These are phyloP conservation scores for Debaryomyces coudertii DNA, from an alignment of 1,139 yeast species.

Conservation along the genomic window DNA sequence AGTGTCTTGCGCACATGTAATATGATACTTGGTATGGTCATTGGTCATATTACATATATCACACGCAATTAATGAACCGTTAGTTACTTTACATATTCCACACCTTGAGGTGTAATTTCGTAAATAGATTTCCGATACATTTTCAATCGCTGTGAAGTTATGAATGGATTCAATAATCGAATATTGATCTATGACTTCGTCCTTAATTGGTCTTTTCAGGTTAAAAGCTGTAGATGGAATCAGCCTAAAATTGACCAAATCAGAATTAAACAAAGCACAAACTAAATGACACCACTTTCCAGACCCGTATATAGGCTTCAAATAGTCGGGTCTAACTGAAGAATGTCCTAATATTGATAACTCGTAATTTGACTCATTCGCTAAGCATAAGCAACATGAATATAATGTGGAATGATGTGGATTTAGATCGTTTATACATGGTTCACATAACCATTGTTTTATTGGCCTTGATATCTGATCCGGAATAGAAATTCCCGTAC, in stretches of 20 bases:
- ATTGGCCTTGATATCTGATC: constrained; percentile 27
- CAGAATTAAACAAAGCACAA: constrained; percentile 63
- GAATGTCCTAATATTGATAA: constrained; percentile 45
- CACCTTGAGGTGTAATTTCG: constrained; percentile 24
- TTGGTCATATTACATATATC: constrained; percentile 25
- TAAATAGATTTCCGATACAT: constrained; percentile 33
- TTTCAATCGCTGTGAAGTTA: constrained; percentile 29
- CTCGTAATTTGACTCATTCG: constrained; percentile 52
- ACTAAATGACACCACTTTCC: constrained; percentile 82
- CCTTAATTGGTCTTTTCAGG: constrained; percentile 14
- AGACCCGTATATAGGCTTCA: constrained; percentile 64
- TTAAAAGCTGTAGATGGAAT: constrained; percentile 9
- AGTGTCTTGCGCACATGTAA: constrained; percentile 67
- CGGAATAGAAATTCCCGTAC: constrained; percentile 59
- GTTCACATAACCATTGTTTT: constrained; percentile 78
- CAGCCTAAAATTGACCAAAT: constrained; percentile 25
- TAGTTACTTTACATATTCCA: constrained; percentile 34
- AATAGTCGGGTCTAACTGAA: constrained; percentile 58
- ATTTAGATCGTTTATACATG: constrained; percentile 70
- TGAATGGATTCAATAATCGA: constrained; percentile 22
- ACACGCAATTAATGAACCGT: constrained; percentile 38
- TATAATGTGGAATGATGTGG: constrained; percentile 63
- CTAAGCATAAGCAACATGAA: constrained; percentile 68
- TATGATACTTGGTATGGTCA: constrained; percentile 44
- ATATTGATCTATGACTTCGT: constrained; percentile 13